Evolutionary conservation across 257 asterid species (phyloP), one percentile per base, ranked within the genome.

Genomic region (Ballota nigra): DNA sequence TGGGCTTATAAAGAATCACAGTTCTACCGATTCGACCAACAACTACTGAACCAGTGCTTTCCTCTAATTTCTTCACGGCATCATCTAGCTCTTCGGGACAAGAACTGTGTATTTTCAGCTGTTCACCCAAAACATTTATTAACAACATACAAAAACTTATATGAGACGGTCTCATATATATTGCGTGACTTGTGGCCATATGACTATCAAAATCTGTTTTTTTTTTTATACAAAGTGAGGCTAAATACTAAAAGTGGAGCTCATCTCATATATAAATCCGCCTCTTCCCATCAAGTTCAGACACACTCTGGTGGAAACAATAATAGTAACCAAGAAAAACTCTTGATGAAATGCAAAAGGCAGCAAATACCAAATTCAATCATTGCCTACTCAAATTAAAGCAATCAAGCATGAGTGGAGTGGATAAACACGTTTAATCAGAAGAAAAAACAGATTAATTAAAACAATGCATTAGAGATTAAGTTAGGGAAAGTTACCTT

Each of bases 1-100:
- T 94, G 24, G 99, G 99, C 83, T 97, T 66, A 80, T 94, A 94
- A 51, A 92, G 93, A 47, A 91, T 94, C 82, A 91, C 95, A 4
- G 99, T 92, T 81, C 97, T 81, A 34, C 97, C 99, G 53, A 94
- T 92, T 80, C 78, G 87, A 49, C 96, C 80, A 51, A 92, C 92
- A 1, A 72, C 86, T 9, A 86, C 86, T 0, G 98, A 88, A 2
- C 98, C 96, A 12, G 97, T 94, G 43, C 80, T 77, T 67, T 71
- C 83, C 82, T 86, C 96, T 67, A 94, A 61, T n/a, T 84, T 85
- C 84, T 82, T 83, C 81, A 89, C 85, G 47, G 71, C 90, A 69
- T 89, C 97, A 47, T 82, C 96, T 15, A 91, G 73, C 80, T 94
- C 97, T 59, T 84, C 89, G 0, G 98, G 98, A 63, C 99, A 94